These are phyloP conservation scores for Geotrichum aggregatum DNA, from an alignment of 1,139 yeast genomes.

Conservation along the genomic window DNA sequence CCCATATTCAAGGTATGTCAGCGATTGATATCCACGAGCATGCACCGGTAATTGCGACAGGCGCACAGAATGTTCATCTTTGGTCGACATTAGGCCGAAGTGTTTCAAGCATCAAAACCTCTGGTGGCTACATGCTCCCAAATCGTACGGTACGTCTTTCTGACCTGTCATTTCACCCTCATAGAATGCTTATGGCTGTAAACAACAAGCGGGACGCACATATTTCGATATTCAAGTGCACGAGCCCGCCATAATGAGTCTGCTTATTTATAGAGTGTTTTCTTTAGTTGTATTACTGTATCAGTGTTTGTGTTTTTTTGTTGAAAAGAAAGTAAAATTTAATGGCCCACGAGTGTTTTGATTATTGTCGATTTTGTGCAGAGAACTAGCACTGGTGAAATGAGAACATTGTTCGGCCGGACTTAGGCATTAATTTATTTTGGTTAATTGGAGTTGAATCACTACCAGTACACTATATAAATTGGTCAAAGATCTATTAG, in stretches of 20 bases:
- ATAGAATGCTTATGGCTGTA: conserved; percentile 87
- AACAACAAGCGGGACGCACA: conserved; percentile 76
- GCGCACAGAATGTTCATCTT: conserved; percentile 72
- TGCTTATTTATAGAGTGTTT: background rate
- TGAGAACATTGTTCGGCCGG: too few species aligned
- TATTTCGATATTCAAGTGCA: conserved; percentile 60
- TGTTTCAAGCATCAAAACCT: conserved; percentile 57
- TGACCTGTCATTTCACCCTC: conserved; percentile 81
- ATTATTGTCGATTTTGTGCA: too few species aligned
- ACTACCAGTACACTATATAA: too few species aligned
- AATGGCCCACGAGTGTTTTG: too few species aligned
- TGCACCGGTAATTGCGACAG: conserved; percentile 89
- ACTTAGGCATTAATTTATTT: too few species aligned
- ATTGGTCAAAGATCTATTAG: background rate
- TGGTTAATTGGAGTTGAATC: too few species aligned
- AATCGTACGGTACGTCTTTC: conserved; percentile 52
- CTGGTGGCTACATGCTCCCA: conserved; percentile 41
- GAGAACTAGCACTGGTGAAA: too few species aligned
- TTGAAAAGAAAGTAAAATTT: too few species aligned
- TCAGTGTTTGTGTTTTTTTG: too few species aligned
- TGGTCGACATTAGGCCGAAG: conserved; percentile 85
- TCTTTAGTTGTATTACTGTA: too few species aligned
- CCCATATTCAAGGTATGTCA: conserved; percentile 63
- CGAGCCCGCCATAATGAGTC: background rate
- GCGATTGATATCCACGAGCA: conserved; percentile 87